Percentiles rank a stretch among this genome's conserved stretches.
These are phyloP conservation scores for Pythium monospermum DNA, from an alignment of 352 stramenopile genomes.

Conservation along the genomic window DNA sequence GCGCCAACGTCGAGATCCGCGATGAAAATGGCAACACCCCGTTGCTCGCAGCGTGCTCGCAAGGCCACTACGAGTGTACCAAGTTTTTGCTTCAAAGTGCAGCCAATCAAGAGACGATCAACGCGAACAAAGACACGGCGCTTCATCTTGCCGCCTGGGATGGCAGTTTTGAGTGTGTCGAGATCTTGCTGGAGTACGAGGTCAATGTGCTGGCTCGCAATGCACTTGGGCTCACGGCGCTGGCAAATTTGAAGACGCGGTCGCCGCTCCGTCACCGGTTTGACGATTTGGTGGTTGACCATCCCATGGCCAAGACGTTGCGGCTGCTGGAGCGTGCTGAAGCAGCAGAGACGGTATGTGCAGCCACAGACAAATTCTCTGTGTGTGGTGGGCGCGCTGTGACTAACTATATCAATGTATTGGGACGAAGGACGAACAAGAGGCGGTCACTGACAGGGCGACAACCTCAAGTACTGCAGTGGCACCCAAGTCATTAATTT, in stretches of 20 bases:
- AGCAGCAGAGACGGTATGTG: slow-evolving; percentile 15
- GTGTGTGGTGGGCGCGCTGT: no score
- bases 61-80: slow-evolving; percentile 62
- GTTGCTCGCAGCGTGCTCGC: slow-evolving; percentile 55
- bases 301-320: slow-evolving; percentile 48
- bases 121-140: slow-evolving; percentile 43
- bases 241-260: slow-evolving; percentile 55
- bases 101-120: slow-evolving; percentile 38
- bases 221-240: slow-evolving; percentile 38
- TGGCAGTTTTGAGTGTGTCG: slow-evolving; percentile 49
- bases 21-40: slow-evolving; percentile 63
- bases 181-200: slow-evolving; percentile 66
- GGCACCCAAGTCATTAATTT: no score
- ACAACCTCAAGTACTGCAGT: no score
- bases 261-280: slow-evolving; percentile 67
- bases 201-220: slow-evolving; percentile 44
- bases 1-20: slow-evolving; percentile 54
- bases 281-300: slow-evolving; percentile 40
- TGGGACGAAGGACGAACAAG: background rate
- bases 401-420: background rate
- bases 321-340: slow-evolving; percentile 37
- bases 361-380: no score
- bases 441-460: no score
- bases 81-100: slow-evolving; percentile 74
- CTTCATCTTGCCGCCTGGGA: slow-evolving; percentile 69